A percentile compares a stretch with the other conserved stretches of the same genome.
Evolutionary conservation across 1,284 basidiomycete genomes (phyloP).

Genomic region (Somion occarium): DNA sequence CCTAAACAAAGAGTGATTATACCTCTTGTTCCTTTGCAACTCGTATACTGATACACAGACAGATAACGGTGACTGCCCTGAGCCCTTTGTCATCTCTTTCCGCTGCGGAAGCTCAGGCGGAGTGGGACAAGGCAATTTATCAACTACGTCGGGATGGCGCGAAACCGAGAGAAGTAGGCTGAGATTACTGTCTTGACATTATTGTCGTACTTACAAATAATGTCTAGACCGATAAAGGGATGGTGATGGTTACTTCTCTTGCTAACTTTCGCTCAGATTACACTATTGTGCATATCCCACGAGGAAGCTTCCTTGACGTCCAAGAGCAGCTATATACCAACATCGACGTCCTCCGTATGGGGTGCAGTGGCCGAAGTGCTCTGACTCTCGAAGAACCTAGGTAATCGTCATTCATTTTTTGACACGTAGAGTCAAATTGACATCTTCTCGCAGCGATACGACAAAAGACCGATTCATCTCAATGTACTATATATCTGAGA

Average conservation of each 20-base stretch:
- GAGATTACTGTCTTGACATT: conserved; percentile 6
- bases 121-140: conserved; percentile 58
- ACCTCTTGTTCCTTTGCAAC: conserved; percentile 7
- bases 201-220: conserved; percentile 5
- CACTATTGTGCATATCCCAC: conserved; percentile 72
- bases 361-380: conserved; percentile 69
- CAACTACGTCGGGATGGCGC: conserved; percentile 62
- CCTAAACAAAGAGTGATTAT: conserved; percentile 52
- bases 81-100: conserved; percentile 39
- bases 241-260: conserved; percentile 75
- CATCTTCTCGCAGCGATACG: conserved; percentile 45
- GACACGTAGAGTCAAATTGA: too few species aligned
- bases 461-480: conserved; percentile 74
- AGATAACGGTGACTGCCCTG: conserved; percentile 60
- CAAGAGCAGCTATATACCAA: conserved; percentile 70
- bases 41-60: conserved; percentile 2
- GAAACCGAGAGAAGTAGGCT: conserved; percentile 60
- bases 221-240: conserved; percentile 57
- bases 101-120: conserved; percentile 40
- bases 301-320: conserved; percentile 58
- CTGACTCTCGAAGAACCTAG: conserved; percentile 72
- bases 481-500: conserved; percentile 57
- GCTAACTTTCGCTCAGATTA: conserved; percentile 81
- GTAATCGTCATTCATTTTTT: conserved; percentile 30
- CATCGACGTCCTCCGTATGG: conserved; percentile 74